phyloP scores from a whole-genome alignment of 257 asterid genomes.

The Solanum lignicaule region DNA sequence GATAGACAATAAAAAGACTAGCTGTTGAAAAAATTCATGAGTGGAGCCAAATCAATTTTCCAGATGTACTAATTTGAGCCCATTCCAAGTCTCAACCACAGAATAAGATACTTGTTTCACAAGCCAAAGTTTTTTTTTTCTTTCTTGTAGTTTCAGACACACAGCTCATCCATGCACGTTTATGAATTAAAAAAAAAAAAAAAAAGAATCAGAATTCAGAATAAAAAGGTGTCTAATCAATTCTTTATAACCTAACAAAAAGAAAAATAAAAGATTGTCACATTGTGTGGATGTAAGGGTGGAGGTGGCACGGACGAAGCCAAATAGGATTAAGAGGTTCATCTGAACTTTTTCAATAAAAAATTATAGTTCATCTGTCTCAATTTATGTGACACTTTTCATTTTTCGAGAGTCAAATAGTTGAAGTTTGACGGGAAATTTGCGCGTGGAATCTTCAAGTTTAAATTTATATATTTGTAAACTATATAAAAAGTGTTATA shows the following conservation, averaged over 20 bases:
- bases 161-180: constrained; percentile 3
- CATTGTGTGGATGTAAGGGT: neutral
- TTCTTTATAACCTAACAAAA: neutral
- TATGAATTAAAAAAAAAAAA: neutral
- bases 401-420: no score
- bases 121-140: neutral
- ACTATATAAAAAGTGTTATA: no score
- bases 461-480: no score
- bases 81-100: neutral
- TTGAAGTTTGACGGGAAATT: no score
- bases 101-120: neutral
- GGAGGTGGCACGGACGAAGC: neutral
- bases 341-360: no score
- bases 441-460: no score
- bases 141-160: neutral
- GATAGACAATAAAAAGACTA: neutral
- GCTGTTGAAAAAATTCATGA: neutral
- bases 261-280: neutral
- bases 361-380: no score
- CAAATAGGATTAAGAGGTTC: neutral
- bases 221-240: neutral
- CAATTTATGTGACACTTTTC: rapidly evolving
- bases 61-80: neutral
- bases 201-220: neutral
- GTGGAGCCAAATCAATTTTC: neutral